A percentile compares a stretch with the other conserved stretches of the same genome.
Conservation (phyloP, 1,284 basidiomycete genomes). For the Apiotrichum veenhuisii region DNA sequence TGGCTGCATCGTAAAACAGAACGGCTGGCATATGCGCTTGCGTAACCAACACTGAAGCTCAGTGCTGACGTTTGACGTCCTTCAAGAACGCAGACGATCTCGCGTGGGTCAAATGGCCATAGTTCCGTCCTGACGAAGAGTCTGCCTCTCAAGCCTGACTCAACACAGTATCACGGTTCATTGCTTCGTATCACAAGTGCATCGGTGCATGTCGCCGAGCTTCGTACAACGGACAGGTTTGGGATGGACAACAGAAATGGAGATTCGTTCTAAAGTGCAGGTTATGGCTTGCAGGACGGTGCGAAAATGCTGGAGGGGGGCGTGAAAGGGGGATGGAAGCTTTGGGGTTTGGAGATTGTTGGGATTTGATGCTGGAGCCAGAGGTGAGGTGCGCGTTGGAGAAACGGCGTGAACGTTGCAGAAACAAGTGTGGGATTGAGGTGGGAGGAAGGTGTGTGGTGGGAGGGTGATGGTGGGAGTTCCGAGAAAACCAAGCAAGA, state of each 20-base stretch:
- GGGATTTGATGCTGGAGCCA: not conserved
- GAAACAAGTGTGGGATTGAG: not conserved
- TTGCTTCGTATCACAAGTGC: not conserved
- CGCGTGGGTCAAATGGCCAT: too few species aligned
- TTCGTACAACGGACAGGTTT: not conserved
- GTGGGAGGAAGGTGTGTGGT: not conserved
- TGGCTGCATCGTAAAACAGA: too few species aligned
- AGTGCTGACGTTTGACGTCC: too few species aligned
- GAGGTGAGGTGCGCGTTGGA: not conserved
- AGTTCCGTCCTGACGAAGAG: too few species aligned
- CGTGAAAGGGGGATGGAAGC: not conserved
- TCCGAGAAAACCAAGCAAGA: conserved; percentile 3
- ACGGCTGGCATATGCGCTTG: too few species aligned
- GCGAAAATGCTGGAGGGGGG: not conserved
- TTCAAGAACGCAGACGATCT: too few species aligned
- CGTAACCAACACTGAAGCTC: too few species aligned
- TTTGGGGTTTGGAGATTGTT: not conserved
- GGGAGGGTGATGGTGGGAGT: not conserved
- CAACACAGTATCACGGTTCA: too few species aligned
- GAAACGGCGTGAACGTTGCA: not conserved
- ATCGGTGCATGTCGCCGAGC: not conserved
- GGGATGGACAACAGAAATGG: not conserved
- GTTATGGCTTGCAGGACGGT: not conserved
- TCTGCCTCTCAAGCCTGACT: too few species aligned
- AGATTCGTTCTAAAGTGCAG: not conserved